Conservation (phyloP, 2,329 filamentous ascomycete species). For the Lachnellula arida region DNA sequence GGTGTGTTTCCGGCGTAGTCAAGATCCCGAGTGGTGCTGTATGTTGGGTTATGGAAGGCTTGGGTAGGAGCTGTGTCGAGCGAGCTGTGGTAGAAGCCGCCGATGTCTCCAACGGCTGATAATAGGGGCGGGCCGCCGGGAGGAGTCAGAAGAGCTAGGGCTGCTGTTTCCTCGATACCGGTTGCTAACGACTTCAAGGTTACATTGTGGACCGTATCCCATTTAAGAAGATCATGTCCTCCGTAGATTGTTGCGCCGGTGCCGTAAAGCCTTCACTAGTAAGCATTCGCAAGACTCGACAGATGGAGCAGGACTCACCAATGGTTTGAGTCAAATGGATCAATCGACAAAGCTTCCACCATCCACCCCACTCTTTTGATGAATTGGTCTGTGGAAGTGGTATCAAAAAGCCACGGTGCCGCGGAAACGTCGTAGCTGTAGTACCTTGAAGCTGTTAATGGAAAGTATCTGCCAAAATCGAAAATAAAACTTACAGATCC, state of each 20-base stretch:
- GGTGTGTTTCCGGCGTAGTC: conserved; percentile 31
- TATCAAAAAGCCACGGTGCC: conserved; percentile 20
- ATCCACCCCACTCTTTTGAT: conserved; percentile 48
- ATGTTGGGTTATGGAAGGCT: conserved; percentile 16
- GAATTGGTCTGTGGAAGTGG: conserved; percentile 17
- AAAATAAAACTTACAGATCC: neutral
- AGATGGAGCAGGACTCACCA: conserved; percentile 30
- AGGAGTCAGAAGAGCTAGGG: conserved; percentile 16
- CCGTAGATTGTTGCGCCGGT: conserved; percentile 53
- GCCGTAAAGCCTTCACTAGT: conserved; percentile 44
- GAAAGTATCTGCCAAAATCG: neutral
- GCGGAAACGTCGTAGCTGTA: conserved; percentile 21
- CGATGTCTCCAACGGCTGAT: conserved; percentile 24
- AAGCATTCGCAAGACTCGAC: neutral
- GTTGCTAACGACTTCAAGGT: conserved; percentile 19
- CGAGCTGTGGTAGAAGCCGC: conserved; percentile 22
- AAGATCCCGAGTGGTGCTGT: conserved; percentile 18
- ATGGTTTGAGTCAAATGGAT: conserved; percentile 54
- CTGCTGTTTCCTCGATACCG: conserved; percentile 26
- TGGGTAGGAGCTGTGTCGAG: conserved; percentile 13
- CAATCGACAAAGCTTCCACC: conserved; percentile 54
- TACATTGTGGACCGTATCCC: conserved; percentile 12
- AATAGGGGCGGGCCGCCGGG: conserved; percentile 22
- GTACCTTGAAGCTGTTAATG: conserved; percentile 7
- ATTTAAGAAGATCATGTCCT: conserved; percentile 30